These are phyloP conservation scores for Acanthamoeba polyphaga DNA, from an alignment of 208 protist species.

Conservation along the genomic window DNA sequence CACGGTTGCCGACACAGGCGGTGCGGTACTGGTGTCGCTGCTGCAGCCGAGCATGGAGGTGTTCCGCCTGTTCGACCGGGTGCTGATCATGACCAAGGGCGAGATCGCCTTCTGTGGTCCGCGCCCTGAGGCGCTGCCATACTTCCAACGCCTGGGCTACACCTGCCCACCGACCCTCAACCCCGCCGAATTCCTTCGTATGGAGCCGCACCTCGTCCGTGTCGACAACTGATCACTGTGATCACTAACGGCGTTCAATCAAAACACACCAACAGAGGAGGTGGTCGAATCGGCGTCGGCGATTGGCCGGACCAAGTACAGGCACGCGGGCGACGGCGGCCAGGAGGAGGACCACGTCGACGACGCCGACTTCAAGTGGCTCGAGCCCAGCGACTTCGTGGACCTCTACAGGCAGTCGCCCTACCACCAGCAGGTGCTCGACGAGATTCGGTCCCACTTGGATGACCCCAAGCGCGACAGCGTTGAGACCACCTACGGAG, in stretches of 20 bases:
- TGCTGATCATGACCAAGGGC: constrained; percentile 75
- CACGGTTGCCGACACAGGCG: constrained; percentile 41
- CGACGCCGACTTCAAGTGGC: constrained; percentile 54
- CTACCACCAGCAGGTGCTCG: neutral
- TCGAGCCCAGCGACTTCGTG: constrained; percentile 67
- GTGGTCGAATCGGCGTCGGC: constrained; percentile 36
- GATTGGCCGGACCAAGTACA: neutral
- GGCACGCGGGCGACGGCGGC: neutral
- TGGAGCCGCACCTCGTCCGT: neutral
- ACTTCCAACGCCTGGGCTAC: constrained; percentile 78
- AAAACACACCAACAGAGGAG: constrained; percentile 44
- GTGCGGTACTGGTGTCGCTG: constrained; percentile 23
- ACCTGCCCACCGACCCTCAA: constrained; percentile 77
- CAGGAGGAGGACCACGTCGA: neutral
- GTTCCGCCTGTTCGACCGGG: constrained; percentile 72
- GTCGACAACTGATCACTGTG: neutral
- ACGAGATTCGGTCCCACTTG: neutral
- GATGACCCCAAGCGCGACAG: neutral
- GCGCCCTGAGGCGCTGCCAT: constrained; percentile 34
- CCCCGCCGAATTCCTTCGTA: constrained; percentile 82
- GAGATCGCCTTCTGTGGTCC: constrained; percentile 77
- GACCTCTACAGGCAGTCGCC: constrained; percentile 43
- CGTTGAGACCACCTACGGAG: neutral
- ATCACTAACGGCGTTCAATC: too few species aligned
- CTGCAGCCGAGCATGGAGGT: constrained; percentile 70